A percentile compares a stretch with the other conserved stretches of the same genome.
Evolutionary conservation across 257 asterid species (phyloP).

Genomic region (Plectranthus barbatus): DNA sequence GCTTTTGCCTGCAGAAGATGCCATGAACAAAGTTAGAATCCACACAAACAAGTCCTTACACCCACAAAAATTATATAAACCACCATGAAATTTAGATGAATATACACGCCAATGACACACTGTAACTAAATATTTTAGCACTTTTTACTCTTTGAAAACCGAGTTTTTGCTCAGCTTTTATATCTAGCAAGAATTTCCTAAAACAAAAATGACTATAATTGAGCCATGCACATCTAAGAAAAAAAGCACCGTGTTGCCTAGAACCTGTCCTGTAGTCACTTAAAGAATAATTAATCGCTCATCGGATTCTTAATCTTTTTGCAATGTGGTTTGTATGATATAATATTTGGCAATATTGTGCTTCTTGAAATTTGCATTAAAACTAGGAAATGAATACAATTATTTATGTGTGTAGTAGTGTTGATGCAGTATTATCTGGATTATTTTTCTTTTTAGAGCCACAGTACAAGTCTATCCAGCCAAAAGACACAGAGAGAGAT

Average conservation of each 20-base stretch:
- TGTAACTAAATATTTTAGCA: no score
- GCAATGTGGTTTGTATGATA: background rate
- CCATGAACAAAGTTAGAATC: background rate
- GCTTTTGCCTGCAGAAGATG: constrained; percentile 42
- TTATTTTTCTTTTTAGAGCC: background rate
- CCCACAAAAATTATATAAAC: background rate
- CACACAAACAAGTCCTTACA: background rate
- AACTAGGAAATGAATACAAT: background rate
- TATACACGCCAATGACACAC: background rate
- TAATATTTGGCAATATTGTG: background rate
- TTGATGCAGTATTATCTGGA: background rate
- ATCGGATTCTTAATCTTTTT: no score
- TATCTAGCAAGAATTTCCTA: no score
- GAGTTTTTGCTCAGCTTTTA: no score
- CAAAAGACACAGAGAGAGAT: background rate
- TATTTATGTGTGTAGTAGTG: background rate
- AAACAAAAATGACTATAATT: background rate
- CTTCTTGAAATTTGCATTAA: background rate
- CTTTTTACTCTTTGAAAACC: no score
- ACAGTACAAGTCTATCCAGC: background rate
- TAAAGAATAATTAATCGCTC: no score
- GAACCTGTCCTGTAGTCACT: no score
- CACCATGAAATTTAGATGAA: background rate
- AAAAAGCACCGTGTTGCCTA: no score
- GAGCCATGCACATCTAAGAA: background rate